Base-by-base conservation (phyloP, 305 asterid species). In the Striga hermonthica region DNA sequence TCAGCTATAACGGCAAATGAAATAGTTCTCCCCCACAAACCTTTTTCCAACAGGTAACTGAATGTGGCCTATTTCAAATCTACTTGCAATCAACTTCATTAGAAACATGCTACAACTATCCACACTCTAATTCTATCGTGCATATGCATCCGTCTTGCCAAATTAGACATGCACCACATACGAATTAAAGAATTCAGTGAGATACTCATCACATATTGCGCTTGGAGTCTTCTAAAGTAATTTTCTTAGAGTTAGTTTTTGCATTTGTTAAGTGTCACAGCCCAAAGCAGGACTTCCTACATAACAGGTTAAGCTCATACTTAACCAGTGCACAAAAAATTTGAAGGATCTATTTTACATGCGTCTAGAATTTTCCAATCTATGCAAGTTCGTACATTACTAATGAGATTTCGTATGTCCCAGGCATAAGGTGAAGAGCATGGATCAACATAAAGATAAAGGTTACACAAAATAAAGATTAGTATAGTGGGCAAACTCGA, bases 31-130 rank as follows among this genome's bases (percentile, higher is more conserved):
- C 53, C n/a, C 5, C 65, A 14, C 14, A 13, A 2, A 13, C 4
- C 13, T 43, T 8, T 47, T 13, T 11, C 72, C 44, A 9, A 14
- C 34, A 47, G 53, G 64, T 37, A 48, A 9, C 48, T 56, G 15
- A 3, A 35, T 57, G 35, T 59, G 49, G 43, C n/a, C 14, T 1
- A 62, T 54, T 62, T 28, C 31, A 22, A 1, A 22, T 22, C 31
- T 22, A 22, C 15, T 9, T 52, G 57, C 41, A 55, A 34, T 62
- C 58, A 54, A 41, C 62, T 43, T 45, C 57, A 62, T 39, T 40
- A 14, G 11, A 54, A 4, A 41, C 14, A 45, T 45, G 50, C 50
- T 45, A 4, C n/a, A 3, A 39, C 14, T 9, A 9, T 45, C 50
- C 50, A 45, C 50, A 9, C 12, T 22, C 31, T 45, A 45, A 9